Base-by-base conservation (phyloP, 1,284 basidiomycete genomes). In the Ceratorhiza oryzae-sativae region DNA sequence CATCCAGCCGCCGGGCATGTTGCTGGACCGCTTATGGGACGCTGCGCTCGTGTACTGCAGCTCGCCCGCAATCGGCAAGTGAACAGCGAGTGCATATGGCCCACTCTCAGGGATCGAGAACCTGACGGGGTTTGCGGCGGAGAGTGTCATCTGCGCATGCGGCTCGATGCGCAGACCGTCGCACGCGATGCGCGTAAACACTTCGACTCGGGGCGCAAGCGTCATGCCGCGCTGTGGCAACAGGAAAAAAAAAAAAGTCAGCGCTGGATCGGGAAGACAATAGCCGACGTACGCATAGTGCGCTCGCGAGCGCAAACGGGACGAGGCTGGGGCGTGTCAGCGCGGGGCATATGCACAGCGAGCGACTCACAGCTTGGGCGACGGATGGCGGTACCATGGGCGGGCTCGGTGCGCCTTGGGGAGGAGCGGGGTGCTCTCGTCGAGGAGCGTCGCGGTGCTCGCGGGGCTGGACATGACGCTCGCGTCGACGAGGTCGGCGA, bases 191-290 rank as follows among this genome's bases (percentile, higher is more conserved):
- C 91, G 87, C n/a, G 89, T 91, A 80, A 86, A 90, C 39, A 92
- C 87, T 80, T 92, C 88, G 20, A 92, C 86, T 61, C 90, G 86
- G 48, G 90, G 88, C 9, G 90, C 90, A 51, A 90, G 80, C 6
- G 90, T 92, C 88, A 92, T 91, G 68, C 89, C 90, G 55, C 90
- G 88, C 90, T 92, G 76, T 42, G 67, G n/a, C n/a, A n/a, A n/a
- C n/a, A n/a, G n/a, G n/a, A n/a, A n/a, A n/a, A 53, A 72, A 18
- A n/a, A 18, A 36, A 45, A 42, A 53, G 55, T 73, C 72, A 74
- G 71, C 58, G 39, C 63, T 27, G 36, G 18, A 6, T n/a, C 45
- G 51, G 45, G 6, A 53, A 45, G 46, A 34, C 34, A 32, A 53
- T 53, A n/a, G 30, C 9, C 8, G 9, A 84, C 87, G 78, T 77